Evolutionary conservation across 768 basidiomycete species (phyloP).

Genomic region (Trametes maxima): DNA sequence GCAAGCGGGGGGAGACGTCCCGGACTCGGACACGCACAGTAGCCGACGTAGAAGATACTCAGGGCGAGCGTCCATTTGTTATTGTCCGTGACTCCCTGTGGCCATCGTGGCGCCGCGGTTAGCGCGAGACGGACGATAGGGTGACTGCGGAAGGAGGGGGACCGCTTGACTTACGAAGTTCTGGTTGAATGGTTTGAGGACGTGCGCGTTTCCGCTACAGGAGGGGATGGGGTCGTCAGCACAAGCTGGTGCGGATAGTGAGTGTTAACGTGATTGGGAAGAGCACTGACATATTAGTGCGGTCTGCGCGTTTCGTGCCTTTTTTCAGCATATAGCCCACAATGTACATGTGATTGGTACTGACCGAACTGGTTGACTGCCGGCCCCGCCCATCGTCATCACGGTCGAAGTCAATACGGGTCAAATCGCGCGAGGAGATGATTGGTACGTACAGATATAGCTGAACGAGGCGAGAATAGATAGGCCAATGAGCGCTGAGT

Average conservation of each 20-base stretch:
- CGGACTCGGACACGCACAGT: conserved; percentile 43
- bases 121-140: background rate
- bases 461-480: conserved; percentile 27
- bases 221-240: background rate
- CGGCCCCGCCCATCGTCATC: too few species aligned
- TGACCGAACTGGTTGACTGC: conserved; percentile 30
- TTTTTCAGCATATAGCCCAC: background rate
- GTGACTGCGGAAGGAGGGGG: background rate
- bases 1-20: background rate
- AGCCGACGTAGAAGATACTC: conserved; percentile 63
- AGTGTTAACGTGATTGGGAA: background rate
- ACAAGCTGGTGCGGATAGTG: background rate
- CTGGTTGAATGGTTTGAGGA: conserved; percentile 52
- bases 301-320: conserved; percentile 38
- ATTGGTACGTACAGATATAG: conserved; percentile 47
- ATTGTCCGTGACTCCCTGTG: conserved; percentile 52
- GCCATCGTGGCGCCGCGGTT: background rate
- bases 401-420: too few species aligned
- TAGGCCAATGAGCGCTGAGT: background rate
- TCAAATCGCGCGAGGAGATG: background rate
- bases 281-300: conserved; percentile 53
- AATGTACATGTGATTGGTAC: background rate
- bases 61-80: conserved; percentile 58
- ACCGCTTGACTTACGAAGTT: conserved; percentile 44
- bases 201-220: conserved; percentile 56